Evolutionary conservation across 2,329 filamentous ascomycete species (phyloP).

Genomic region (Neofusicoccum parvum): DNA sequence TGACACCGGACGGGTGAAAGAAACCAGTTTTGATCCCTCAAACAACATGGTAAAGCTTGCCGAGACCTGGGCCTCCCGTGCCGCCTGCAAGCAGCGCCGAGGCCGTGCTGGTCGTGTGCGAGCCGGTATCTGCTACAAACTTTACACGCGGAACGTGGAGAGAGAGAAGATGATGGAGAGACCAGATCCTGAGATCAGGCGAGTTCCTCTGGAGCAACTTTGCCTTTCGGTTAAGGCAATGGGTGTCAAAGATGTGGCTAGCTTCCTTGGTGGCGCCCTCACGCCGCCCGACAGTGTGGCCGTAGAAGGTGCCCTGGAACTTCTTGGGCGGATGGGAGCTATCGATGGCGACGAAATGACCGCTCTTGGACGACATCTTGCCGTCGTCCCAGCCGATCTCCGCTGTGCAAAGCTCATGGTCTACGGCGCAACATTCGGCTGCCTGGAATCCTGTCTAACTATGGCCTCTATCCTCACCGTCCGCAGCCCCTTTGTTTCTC

Average conservation of each 20-base stretch:
- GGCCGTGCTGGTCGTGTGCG: constrained; percentile 92
- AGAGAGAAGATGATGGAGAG: constrained; percentile 77
- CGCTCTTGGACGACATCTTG: constrained; percentile 87
- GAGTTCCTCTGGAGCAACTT: constrained; percentile 90
- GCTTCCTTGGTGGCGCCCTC: constrained; percentile 81
- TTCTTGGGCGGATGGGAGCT: constrained; percentile 84
- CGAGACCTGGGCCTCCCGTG: constrained; percentile 92
- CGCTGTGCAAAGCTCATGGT: constrained; percentile 94
- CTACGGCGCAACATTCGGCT: constrained; percentile 91
- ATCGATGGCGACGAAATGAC: constrained; percentile 85
- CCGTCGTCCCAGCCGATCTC: constrained; percentile 91
- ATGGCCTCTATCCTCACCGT: constrained; percentile 92
- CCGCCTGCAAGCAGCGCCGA: constrained; percentile 90
- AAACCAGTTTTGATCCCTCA: constrained; percentile 88
- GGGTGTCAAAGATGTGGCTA: constrained; percentile 80
- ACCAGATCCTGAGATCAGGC: constrained; percentile 89
- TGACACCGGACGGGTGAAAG: constrained; percentile 92
- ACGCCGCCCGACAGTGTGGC: constrained; percentile 85
- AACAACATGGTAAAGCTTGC: constrained; percentile 94
- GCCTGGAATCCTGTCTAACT: constrained; percentile 82
- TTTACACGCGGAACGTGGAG: constrained; percentile 87
- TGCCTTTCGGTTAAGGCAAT: constrained; percentile 94
- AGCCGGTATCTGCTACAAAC: constrained; percentile 89
- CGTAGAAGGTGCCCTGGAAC: constrained; percentile 79
- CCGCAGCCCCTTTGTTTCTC: constrained; percentile 82